These are phyloP conservation scores for Cryptococcus hybrid DNA, from an alignment of 1,284 basidiomycete species.

Conservation along the genomic window DNA sequence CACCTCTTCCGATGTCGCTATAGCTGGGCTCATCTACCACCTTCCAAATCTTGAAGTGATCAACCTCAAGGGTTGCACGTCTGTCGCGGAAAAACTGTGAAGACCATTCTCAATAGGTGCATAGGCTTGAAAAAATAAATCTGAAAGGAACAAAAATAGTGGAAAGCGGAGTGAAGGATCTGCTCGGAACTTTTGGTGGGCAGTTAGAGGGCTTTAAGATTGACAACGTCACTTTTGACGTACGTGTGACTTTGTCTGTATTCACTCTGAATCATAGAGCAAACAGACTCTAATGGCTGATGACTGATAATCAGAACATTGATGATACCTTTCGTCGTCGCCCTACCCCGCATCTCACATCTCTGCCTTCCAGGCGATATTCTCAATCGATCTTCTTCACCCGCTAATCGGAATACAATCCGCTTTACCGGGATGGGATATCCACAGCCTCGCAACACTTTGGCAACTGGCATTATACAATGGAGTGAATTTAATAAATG, in stretches of 20 bases:
- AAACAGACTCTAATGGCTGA: no score
- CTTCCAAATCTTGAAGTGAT: conserved; percentile 24
- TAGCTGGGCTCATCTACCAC: conserved; percentile 23
- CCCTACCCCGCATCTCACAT: conserved; percentile 16
- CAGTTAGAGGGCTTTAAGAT: conserved; percentile 29
- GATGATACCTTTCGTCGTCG: no score
- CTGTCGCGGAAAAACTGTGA: conserved; percentile 16
- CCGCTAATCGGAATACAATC: not conserved
- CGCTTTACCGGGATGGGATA: conserved; percentile 2
- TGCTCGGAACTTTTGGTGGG: conserved; percentile 23
- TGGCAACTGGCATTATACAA: conserved; percentile 10
- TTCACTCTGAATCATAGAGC: no score
- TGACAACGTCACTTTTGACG: conserved; percentile 20
- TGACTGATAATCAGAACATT: no score
- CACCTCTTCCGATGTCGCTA: conserved; percentile 20
- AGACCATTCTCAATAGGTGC: conserved; percentile 20
- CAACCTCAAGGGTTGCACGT: conserved; percentile 31
- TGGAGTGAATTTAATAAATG: conserved; percentile 13
- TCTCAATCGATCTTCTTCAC: not conserved
- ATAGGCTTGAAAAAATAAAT: conserved; percentile 18
- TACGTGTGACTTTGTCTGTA: conserved; percentile 8
- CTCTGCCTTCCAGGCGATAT: conserved; percentile 20
- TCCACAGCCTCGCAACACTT: conserved; percentile 14
- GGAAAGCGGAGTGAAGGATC: conserved; percentile 15
- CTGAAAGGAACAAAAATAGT: conserved; percentile 29